These are phyloP conservation scores for Blastobotrys arbuscula DNA, from an alignment of 1,139 yeast species.

Conservation along the genomic window DNA sequence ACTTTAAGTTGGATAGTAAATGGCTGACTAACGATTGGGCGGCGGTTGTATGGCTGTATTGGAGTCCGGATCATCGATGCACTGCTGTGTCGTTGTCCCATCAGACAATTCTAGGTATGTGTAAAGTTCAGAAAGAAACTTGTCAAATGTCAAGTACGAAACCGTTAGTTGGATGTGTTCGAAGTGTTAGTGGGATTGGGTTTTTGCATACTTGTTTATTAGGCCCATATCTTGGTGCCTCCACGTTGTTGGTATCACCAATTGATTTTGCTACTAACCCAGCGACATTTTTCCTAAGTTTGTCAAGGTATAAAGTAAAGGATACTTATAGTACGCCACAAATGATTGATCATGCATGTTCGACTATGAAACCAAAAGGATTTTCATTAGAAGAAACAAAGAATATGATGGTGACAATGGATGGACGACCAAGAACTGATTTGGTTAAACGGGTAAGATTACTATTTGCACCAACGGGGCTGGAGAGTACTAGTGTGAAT, in stretches of 20 bases:
- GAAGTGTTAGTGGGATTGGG: conserved; percentile 82
- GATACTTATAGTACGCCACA: conserved; percentile 84
- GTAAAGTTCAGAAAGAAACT: conserved; percentile 88
- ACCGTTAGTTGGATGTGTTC: conserved; percentile 79
- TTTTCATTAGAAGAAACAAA: conserved; percentile 57
- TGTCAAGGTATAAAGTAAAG: conserved; percentile 74
- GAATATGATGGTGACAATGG: conserved; percentile 79
- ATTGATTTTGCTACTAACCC: conserved; percentile 76
- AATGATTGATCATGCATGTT: conserved; percentile 72
- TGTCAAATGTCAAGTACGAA: conserved; percentile 71
- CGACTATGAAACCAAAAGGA: conserved; percentile 58
- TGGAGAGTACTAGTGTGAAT: conserved; percentile 67
- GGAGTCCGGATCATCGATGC: conserved; percentile 68
- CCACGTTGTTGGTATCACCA: conserved; percentile 77
- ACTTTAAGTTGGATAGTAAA: conserved; percentile 30
- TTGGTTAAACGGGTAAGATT: conserved; percentile 54
- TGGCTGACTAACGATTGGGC: conserved; percentile 29
- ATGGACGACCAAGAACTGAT: conserved; percentile 65
- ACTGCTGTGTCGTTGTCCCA: conserved; percentile 63
- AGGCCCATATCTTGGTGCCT: conserved; percentile 82
- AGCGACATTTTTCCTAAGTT: conserved; percentile 59
- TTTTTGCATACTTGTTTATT: conserved; percentile 75
- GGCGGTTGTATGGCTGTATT: conserved; percentile 61
- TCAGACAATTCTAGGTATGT: conserved; percentile 62
- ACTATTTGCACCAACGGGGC: conserved; percentile 57